Base-by-base conservation (phyloP, 306 rosid species). In the Lagenaria siceraria region DNA sequence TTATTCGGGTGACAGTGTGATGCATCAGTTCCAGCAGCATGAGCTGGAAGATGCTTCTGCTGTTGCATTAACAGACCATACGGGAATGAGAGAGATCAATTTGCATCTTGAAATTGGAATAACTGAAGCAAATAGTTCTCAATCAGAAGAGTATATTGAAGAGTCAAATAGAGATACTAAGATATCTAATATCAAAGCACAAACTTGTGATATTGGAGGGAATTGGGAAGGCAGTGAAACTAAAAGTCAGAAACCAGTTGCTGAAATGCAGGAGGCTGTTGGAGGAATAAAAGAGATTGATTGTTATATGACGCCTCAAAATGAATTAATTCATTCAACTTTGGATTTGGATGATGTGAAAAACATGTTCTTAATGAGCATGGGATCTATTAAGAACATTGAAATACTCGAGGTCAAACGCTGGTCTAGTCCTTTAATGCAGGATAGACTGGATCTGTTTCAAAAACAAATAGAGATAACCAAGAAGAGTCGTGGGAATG, bases 61-160 rank as follows among this genome's bases (percentile, higher is more conserved):
- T 74, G 74, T 36, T 74, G 79, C 38, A 76, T 54, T 74, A 54
- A 35, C 78, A 10, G 78, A 61, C 19, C 58, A 75, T 54, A 27
- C n/a, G 43, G 80, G 72, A 75, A 25, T 53, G 18, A 64, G 72
- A 36, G 82, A 79, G 31, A 68, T 79, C 70, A 68, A 54, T 25
- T 71, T 82, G 68, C 82, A 82, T 14, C 77, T 82, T 33, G 85
- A 78, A 52, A 79, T 82, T 75, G 80, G 72, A 46, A 36, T 82
- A 55, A 56, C 76, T 43, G 80, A 68, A 79, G 24, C 64, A 0
- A 68, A 58, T 68, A 69, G 55, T 56, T 68, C 77, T 63, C 33
- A 25, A 43, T 48, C 76, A 49, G 78, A 82, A 75, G 78, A 79
- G 42, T 21, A 64, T 12, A 38, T 65, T 66, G 84, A 73, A 58